A percentile compares a stretch with the other conserved stretches of the same genome.
Conservation (phyloP, 306 rosid genomes). For the Prunus mume region DNA sequence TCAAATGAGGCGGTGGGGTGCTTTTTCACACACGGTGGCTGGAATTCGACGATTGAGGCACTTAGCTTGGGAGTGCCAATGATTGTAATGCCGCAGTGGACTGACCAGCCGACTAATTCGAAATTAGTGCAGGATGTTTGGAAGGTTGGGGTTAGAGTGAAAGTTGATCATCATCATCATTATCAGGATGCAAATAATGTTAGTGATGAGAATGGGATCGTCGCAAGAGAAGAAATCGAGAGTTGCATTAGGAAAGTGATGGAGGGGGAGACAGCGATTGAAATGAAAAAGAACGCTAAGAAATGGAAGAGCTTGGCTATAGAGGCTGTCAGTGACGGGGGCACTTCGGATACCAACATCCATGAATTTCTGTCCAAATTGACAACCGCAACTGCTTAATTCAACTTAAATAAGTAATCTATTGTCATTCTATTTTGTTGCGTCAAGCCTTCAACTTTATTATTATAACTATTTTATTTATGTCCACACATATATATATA, state of each 20-base stretch:
- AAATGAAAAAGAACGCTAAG: conserved; percentile 32
- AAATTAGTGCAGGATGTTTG: conserved; percentile 42
- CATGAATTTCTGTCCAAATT: conserved; percentile 29
- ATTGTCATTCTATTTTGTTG: no score
- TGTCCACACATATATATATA: no score
- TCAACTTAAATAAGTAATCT: background rate
- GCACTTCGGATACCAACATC: conserved; percentile 48
- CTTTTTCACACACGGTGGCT: conserved; percentile 49
- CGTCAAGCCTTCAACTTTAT: no score
- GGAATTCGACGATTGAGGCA: conserved; percentile 58
- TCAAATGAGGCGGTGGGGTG: conserved; percentile 47
- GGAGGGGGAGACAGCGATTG: conserved; percentile 23
- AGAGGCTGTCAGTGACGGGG: conserved; percentile 30
- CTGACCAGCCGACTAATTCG: conserved; percentile 52
- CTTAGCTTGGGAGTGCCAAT: conserved; percentile 53
- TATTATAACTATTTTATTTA: no score
- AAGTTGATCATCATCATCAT: conserved; percentile 10
- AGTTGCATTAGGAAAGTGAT: conserved; percentile 33
- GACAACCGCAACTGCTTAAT: background rate
- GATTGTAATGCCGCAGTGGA: conserved; percentile 55
- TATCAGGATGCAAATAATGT: background rate
- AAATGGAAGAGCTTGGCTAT: conserved; percentile 39
- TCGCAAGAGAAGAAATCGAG: conserved; percentile 39
- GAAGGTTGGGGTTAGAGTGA: conserved; percentile 50
- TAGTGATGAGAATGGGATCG: conserved; percentile 22